A percentile compares a stretch with the other conserved stretches of the same genome.
phyloP scores from a whole-genome alignment of 768 basidiomycete species.

The Tulasnella sp. region DNA sequence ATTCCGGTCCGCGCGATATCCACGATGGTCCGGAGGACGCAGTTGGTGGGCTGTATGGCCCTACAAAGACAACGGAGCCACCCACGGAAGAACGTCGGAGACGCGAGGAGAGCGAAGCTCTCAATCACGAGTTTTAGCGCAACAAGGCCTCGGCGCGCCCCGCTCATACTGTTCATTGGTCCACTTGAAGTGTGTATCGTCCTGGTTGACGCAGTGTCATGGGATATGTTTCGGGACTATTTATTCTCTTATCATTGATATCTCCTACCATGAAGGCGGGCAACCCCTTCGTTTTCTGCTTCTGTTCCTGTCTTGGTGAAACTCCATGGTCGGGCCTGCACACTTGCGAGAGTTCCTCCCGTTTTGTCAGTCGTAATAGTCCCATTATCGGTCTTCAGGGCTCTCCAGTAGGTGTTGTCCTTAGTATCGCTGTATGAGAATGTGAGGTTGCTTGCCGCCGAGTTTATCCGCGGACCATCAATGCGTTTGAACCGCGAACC shows the following conservation, averaged over 20 bases:
- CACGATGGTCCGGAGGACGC: slow-evolving; percentile 67
- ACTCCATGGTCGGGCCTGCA: neutral
- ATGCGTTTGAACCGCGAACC: slow-evolving; percentile 48
- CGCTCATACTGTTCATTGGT: neutral
- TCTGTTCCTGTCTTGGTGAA: neutral
- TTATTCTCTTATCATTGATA: slow-evolving; percentile 8
- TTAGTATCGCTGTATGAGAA: slow-evolving; percentile 56
- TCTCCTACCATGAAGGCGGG: neutral
- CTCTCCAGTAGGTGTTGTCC: slow-evolving; percentile 60
- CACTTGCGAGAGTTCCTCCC: slow-evolving; percentile 46
- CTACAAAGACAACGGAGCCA: slow-evolving; percentile 29
- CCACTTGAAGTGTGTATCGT: slow-evolving; percentile 2
- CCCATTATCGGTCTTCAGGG: slow-evolving; percentile 58
- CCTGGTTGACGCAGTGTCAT: slow-evolving; percentile 1
- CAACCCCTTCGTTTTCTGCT: neutral
- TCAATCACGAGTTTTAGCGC: slow-evolving; percentile 62
- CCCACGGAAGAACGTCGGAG: slow-evolving; percentile 31
- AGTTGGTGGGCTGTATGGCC: slow-evolving; percentile 62
- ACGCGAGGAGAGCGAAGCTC: slow-evolving; percentile 44
- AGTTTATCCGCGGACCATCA: slow-evolving; percentile 53
- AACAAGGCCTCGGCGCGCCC: neutral
- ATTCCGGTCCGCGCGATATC: slow-evolving; percentile 24
- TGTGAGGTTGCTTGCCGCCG: slow-evolving; percentile 62
- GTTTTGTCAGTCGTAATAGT: slow-evolving; percentile 58
- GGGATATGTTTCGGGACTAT: neutral